Conservation (phyloP, 2,329 filamentous ascomycete genomes). For the Phaeomoniella chlamydospora region DNA sequence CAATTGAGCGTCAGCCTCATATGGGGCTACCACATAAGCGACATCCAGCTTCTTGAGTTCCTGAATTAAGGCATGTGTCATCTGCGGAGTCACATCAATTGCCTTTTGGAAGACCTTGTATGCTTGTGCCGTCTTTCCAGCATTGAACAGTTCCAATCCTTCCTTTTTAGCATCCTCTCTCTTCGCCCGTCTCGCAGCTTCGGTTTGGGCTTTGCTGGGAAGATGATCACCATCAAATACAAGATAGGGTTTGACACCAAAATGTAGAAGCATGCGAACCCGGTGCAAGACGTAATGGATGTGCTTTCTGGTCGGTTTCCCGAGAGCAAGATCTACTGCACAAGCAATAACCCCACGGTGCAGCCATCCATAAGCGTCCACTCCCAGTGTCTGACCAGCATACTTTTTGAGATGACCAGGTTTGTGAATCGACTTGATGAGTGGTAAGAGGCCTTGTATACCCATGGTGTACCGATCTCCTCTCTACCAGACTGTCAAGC, state of each 20-base stretch:
- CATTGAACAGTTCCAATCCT: constrained; percentile 65
- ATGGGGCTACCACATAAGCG: constrained; percentile 85
- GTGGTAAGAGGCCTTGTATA: constrained; percentile 61
- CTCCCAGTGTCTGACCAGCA: constrained; percentile 73
- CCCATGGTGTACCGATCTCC: neutral
- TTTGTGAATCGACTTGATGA: constrained; percentile 93
- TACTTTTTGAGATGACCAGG: constrained; percentile 77
- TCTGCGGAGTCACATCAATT: constrained; percentile 87
- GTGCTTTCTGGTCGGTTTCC: constrained; percentile 76
- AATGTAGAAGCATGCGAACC: constrained; percentile 86
- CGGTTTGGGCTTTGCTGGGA: constrained; percentile 82
- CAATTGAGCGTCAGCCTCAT: constrained; percentile 94
- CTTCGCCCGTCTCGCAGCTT: constrained; percentile 58
- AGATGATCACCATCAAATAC: constrained; percentile 94
- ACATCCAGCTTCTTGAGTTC: constrained; percentile 70
- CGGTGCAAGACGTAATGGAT: constrained; percentile 82
- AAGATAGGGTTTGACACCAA: constrained; percentile 84
- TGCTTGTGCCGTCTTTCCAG: constrained; percentile 68
- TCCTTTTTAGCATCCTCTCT: constrained; percentile 62
- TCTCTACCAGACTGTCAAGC: no score
- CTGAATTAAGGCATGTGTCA: constrained; percentile 85
- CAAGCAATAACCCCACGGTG: constrained; percentile 85
- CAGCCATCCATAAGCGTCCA: constrained; percentile 97
- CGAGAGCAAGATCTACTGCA: constrained; percentile 78
- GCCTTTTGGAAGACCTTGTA: constrained; percentile 84